Conservation (phyloP, 2,329 filamentous ascomycete genomes). For the Colletotrichum horii region DNA sequence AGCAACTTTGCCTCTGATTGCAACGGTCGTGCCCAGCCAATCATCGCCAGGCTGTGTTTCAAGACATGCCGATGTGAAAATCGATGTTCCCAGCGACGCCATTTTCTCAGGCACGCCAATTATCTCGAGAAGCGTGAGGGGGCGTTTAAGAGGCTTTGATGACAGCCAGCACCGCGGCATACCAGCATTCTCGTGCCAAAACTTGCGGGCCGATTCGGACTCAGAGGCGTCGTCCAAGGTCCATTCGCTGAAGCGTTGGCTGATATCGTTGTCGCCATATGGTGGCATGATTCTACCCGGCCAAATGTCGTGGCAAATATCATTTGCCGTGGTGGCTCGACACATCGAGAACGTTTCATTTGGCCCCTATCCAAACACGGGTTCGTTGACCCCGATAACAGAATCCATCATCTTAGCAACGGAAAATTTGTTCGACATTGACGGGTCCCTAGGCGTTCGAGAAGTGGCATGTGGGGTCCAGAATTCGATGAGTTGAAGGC, state of each 20-base stretch:
- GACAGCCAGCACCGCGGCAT: background rate
- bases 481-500: background rate
- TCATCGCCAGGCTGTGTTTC: conserved; percentile 1
- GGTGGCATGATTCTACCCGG: background rate
- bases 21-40: conserved; percentile 13
- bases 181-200: background rate
- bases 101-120: background rate
- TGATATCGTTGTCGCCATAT: background rate
- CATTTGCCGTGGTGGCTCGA: background rate
- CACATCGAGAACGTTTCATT: background rate
- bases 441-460: background rate
- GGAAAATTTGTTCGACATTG: conserved; percentile 14
- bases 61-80: background rate
- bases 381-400: background rate
- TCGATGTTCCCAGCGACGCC: background rate
- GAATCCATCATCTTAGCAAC: conserved; percentile 8
- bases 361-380: conserved; percentile 12
- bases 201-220: background rate
- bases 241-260: background rate
- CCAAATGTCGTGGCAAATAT: background rate
- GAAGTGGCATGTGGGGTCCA: conserved; percentile 17
- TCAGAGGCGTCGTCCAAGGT: background rate
- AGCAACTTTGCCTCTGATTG: background rate
- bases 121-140: background rate
- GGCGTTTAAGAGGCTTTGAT: background rate